Evolutionary conservation across 1,139 yeast genomes (phyloP).

Genomic region (Diutina rugosa): DNA sequence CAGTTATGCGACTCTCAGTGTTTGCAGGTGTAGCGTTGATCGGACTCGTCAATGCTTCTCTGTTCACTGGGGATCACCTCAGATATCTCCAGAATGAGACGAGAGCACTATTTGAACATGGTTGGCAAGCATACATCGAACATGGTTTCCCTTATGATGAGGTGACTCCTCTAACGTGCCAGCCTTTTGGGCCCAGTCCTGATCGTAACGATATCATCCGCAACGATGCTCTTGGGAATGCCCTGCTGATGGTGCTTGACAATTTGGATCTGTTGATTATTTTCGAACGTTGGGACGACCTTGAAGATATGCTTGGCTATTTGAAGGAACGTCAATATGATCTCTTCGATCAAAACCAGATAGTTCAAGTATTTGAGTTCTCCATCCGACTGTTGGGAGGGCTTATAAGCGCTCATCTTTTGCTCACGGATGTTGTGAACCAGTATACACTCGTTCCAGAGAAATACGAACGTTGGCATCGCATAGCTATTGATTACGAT

Average conservation of each 20-base stretch:
- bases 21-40: background rate
- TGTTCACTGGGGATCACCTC: constrained; percentile 39
- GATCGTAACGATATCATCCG: constrained; percentile 39
- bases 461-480: constrained; percentile 5
- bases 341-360: constrained; percentile 49
- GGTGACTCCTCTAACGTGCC: constrained; percentile 61
- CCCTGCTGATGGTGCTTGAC: constrained; percentile 67
- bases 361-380: constrained; percentile 79
- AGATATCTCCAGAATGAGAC: constrained; percentile 36
- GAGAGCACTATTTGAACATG: constrained; percentile 50
- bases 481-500: constrained; percentile 32
- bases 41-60: background rate
- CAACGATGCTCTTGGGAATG: constrained; percentile 81
- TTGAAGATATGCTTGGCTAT: constrained; percentile 34
- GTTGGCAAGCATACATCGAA: constrained; percentile 59
- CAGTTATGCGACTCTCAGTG: background rate
- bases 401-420: constrained; percentile 61
- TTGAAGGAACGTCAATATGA: constrained; percentile 22
- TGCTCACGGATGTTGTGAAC: constrained; percentile 33
- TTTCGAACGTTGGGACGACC: constrained; percentile 47
- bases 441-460: constrained; percentile 4
- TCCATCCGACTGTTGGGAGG: constrained; percentile 76
- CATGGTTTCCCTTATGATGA: constrained; percentile 80
- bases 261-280: constrained; percentile 68
- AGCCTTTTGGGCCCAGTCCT: constrained; percentile 53